phyloP scores from a whole-genome alignment of 352 stramenopile genomes.

The Phytophthora quininea region DNA sequence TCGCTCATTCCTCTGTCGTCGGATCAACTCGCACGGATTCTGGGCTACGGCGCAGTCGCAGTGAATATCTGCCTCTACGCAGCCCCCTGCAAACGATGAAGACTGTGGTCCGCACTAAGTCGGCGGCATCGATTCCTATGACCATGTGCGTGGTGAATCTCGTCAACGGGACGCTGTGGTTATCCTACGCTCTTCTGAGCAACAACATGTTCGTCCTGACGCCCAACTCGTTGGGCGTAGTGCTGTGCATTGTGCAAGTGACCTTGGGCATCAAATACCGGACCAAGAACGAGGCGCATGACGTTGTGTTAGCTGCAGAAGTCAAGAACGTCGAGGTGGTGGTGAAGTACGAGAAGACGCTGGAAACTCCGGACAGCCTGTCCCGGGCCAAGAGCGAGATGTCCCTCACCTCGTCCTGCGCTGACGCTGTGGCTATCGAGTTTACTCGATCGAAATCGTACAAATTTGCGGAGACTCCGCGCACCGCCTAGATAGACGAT shows the following conservation, averaged over 20 bases:
- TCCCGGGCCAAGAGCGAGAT: constrained; percentile 22
- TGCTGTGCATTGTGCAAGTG: constrained; percentile 34
- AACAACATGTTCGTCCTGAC: constrained; percentile 49
- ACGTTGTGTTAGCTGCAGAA: constrained; percentile 9
- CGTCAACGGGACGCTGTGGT: constrained; percentile 52
- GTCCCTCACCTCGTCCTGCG: constrained; percentile 8
- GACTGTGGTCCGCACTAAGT: constrained; percentile 45
- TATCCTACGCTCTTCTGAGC: constrained; percentile 47
- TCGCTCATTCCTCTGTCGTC: constrained; percentile 21
- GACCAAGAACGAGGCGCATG: constrained; percentile 10
- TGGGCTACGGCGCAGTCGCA: constrained; percentile 43
- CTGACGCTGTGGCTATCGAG: constrained; percentile 17
- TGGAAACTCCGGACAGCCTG: constrained; percentile 4
- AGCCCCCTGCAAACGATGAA: constrained; percentile 50
- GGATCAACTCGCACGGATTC: constrained; percentile 26
- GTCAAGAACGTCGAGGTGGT: constrained; percentile 8
- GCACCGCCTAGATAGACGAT: constrained; percentile 7
- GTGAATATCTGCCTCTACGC: constrained; percentile 53
- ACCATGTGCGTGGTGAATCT: constrained; percentile 48
- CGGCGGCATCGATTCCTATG: constrained; percentile 49
- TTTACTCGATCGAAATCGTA: constrained; percentile 22
- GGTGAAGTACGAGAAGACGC: constrained; percentile 2
- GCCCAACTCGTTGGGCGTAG: constrained; percentile 43
- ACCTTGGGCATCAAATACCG: constrained; percentile 32
- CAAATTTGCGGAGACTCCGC: constrained; percentile 3